Percentiles rank a stretch among this genome's conserved stretches.
These are phyloP conservation scores for Fraxinus excelsior DNA, from an alignment of 257 asterid species.

Conservation along the genomic window DNA sequence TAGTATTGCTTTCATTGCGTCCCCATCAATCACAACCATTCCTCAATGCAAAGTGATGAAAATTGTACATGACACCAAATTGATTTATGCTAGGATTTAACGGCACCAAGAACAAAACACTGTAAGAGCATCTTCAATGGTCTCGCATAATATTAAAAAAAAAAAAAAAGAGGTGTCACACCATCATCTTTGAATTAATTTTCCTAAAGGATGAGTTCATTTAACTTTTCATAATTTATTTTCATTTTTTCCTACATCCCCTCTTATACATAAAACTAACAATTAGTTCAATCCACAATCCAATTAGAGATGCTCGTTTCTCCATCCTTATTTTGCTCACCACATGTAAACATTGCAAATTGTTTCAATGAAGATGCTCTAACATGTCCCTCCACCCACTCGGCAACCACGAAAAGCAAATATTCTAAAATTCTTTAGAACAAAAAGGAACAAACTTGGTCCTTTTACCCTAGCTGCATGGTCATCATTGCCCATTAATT, in stretches of 20 bases:
- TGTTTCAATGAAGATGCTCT: no score
- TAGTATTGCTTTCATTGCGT: neutral
- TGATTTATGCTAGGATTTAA: neutral
- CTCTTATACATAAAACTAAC: no score
- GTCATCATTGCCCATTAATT: slow-evolving; percentile 31
- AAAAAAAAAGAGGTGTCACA: no score
- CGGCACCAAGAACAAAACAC: slow-evolving; percentile 23
- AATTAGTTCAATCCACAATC: no score
- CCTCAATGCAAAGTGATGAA: neutral
- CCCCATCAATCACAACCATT: slow-evolving; percentile 8
- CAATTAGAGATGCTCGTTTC: no score
- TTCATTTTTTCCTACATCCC: no score
- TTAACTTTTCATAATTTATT: neutral
- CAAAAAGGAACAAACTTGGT: slow-evolving; percentile 28
- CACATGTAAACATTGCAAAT: no score
- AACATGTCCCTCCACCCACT: neutral
- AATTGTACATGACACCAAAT: neutral
- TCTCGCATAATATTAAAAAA: no score
- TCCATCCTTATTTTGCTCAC: no score
- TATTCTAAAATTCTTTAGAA: slow-evolving; percentile 9
- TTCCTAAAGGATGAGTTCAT: no score
- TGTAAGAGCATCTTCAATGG: neutral
- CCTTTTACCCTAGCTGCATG: slow-evolving; percentile 21
- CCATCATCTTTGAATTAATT: no score
- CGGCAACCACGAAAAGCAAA: neutral